Evolutionary conservation across 352 stramenopile species (phyloP), one percentile per base, ranked within the genome.

Genomic region (Blastocystis sp.): DNA sequence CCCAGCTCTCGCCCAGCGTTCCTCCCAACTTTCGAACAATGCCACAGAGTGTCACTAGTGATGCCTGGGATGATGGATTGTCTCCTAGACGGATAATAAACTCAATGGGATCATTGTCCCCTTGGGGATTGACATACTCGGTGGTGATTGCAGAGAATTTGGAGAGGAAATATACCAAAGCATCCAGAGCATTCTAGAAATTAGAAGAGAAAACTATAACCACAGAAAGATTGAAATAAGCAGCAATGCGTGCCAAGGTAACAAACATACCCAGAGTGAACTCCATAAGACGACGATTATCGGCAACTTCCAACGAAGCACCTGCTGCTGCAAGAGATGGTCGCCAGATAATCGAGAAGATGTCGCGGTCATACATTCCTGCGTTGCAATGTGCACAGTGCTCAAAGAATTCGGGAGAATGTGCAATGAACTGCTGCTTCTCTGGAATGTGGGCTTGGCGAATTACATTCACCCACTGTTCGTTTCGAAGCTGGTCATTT

Each of bases 391-490:
- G 16, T 55, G 26, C n/a, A 34, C 73, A 85, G 50, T 85, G 59
- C n/a, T 66, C 54, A 43, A 85, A 85, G 73, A 85, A 85, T 11
- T 24, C 55, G 20, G 73, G 39, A 18, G 73, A 85, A 45, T 85
- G 73, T n/a, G 53, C 73, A 43, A 85, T 85, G 56, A 85, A 85
- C 73, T 85, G 73, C 50, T 85, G 73, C 18, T 24, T 69, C 39
- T 65, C 24, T 11, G 73, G 54, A 9, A 76, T 55, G 37, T 65
- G 43, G 3, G 73, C 53, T 34, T 85, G 73, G 37, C 73, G 73
- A 3, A 89, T 89, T 34, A 89, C 66, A 43, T 89, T 89, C 39
- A 79, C 78, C 78, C 78, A 89, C 47, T 89, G 78, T 26, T 89
- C 78, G 55, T 64, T 76, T 4, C 78, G 53, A 37, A 85, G 56